Percentiles rank a stretch among this genome's conserved stretches.
Evolutionary conservation across 2,329 filamentous ascomycete genomes (phyloP).

Genomic region (Epichloe brachyelytri): DNA sequence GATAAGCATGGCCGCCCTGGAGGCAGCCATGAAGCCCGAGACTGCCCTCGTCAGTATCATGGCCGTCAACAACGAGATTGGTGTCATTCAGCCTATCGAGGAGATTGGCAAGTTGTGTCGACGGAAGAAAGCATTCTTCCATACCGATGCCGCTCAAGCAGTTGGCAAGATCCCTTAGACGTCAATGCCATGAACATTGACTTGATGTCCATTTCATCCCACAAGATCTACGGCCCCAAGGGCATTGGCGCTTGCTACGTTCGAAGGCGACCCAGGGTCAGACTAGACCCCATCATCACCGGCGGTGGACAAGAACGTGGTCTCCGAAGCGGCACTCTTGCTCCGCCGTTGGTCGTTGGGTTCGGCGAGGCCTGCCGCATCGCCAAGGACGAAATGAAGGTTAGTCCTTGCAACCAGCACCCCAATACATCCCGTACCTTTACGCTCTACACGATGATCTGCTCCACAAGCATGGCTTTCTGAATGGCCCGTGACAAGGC

Average conservation of each 20-base stretch:
- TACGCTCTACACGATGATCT: conserved; percentile 53
- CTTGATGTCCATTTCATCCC: conserved; percentile 95
- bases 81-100: conserved; percentile 91
- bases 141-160: conserved; percentile 90
- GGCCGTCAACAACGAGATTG: conserved; percentile 99
- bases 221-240: conserved; percentile 98
- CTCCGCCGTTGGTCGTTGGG: conserved; percentile 77
- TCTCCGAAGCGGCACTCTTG: conserved; percentile 83
- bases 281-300: conserved; percentile 89
- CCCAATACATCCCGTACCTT: conserved; percentile 5
- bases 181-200: conserved; percentile 98
- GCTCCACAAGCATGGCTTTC: conserved; percentile 84
- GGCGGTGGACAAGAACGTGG: conserved; percentile 95
- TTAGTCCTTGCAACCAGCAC: conserved; percentile 36
- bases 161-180: conserved; percentile 95
- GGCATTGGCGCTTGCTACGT: conserved; percentile 95
- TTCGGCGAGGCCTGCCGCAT: conserved; percentile 94
- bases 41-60: conserved; percentile 92
- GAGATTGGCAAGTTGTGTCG: conserved; percentile 90
- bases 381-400: conserved; percentile 77
- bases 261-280: conserved; percentile 79
- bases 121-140: conserved; percentile 90
- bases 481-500: conserved; percentile 56
- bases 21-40: conserved; percentile 80
- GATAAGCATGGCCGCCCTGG: conserved; percentile 69